Base-by-base conservation (phyloP, 495 filamentous ascomycete species). In the Tetracladium setigerum region DNA sequence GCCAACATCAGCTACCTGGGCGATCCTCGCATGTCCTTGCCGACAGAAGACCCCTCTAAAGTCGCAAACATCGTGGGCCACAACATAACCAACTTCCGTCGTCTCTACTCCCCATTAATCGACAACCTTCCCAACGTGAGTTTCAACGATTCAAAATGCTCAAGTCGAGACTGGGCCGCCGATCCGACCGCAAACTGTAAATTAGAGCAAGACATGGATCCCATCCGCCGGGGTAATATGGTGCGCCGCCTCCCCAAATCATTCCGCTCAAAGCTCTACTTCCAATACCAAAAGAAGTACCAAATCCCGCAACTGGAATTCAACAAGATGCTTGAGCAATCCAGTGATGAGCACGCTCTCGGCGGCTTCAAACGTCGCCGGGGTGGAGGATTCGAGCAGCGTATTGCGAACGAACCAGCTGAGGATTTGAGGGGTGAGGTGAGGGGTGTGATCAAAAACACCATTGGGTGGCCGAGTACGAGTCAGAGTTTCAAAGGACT, bases 1-100 rank as follows among this genome's bases (percentile, higher is more conserved):
- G 82, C 90, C 4, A 82, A 85, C 8, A 86, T 97, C 61, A 91
- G 85, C 59, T 98, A 97, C 66, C 78, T 89, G 52, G 92, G 92
- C 27, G 92, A 98, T 59, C 86, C 90, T 15, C 86, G 92, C 41
- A 98, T 98, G 94, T 68, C 77, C 0, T 67, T 95, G 14, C 82
- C 81, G 4, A 83, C 86, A 2, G 92, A 98, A 64, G 87, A 97
- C 58, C 87, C 84, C n/a, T 74, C 81, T 51, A 98, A 98, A 64
- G 87, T 98, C 35, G 72, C 73, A 50, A 96, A 97, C 61, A 98
- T 98, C 53, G 89, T 98, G 14, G 79, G 78, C 15, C 81, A 88
- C 54, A 94, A 98, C 62, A 82, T 97, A 63, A 66, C 82, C 27
- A 88, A 95, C 62, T 97, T 98, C 72, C 77, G 92, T 15, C 79